Base-by-base conservation (phyloP, 495 filamentous ascomycete genomes). In the Pyrenula massariospora region DNA sequence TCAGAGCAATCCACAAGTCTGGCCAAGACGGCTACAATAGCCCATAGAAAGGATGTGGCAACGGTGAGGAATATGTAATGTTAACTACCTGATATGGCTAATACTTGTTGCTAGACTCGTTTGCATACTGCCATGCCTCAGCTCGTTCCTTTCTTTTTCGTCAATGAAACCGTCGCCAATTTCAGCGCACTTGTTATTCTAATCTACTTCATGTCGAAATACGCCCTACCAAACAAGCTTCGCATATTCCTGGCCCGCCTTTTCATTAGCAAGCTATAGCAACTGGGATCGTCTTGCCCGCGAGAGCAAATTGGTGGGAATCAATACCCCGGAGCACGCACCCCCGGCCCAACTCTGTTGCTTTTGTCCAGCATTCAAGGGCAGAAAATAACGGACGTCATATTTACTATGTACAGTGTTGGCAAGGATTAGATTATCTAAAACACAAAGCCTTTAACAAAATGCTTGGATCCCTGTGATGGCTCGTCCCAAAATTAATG, bases 401-500 rank as follows among this genome's bases (percentile, higher is more conserved):
- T n/a, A n/a, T 42, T 42, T 42, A 42, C 8, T 15, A 8, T 42
- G 31, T 42, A 42, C 31, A 42, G 31, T 42, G 5, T 15, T 42
- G 31, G 8, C 31, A 15, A 8, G 5, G 31, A 42, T 42, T 42
- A 42, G 31, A 42, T 15, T 42, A 42, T 15, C 15, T 15, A 42
- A 42, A 42, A 42, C 15, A 15, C 15, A 8, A 42, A 42, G 31
- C 8, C n/a, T 42, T 42, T 42, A 85, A 52, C 77, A 79, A 70
- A 87, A 87, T 2, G 84, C 84, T 67, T 87, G 84, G 19, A 84
- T 73, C 19, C 84, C 83, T 0, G 84, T 87, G 55, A 87, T 86
- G 23, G 84, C 84, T 54, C 84, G 75, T 22, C 84, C 84, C 21
- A 88, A 67, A 54, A 88, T 88, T 66, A 88, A 66, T 19, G 78